Evolutionary conservation across 345 rosid genomes (phyloP), one percentile per base, ranked within the genome.

Genomic region (Arabidopsis arenosa): DNA sequence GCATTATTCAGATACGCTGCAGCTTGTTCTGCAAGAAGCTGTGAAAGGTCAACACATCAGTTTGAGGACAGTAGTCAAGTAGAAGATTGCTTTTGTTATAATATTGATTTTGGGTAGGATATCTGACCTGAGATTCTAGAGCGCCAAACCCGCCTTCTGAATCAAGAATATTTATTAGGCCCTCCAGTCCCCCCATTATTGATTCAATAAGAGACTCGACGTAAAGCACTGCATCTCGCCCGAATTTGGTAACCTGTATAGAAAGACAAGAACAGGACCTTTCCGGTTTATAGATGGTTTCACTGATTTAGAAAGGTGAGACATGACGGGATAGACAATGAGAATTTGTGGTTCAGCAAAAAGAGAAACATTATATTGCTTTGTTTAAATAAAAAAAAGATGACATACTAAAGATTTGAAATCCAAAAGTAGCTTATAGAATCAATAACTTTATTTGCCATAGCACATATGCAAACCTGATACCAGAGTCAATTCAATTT

Each of bases 61-160:
- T 75, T 73, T 53, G 60, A 44, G 59, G 60, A 60, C 33, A 55
- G 15, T 47, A 63, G 43, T 74, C 60, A 62, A 17, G 23, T 68
- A 51, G 58, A 33, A 49, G 14, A 52, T 33, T 66, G 33, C n/a
- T 52, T 51, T 17, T 9, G 44, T 40, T 74, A 53, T 28, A 74
- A 6, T 39, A 56, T 48, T 47, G n/a, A 18, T 18, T 71, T 30
- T 64, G 9, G 32, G 39, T 28, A 62, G 30, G 61, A 73, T 52
- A 1, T 36, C 37, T 51, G 80, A 95, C 99, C 97, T 93, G 99
- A 76, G 86, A 83, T 81, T 92, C 99, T 62, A 93, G 81, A 76
- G 98, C 99, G 40, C 99, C 98, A 84, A 95, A 89, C 36, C 99
- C 99, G 75, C 99, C 99, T 83, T 93, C 99, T 61, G 99, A 95